These are phyloP conservation scores for Lactifluus rugatus DNA, from an alignment of 768 basidiomycete genomes.

Conservation along the genomic window DNA sequence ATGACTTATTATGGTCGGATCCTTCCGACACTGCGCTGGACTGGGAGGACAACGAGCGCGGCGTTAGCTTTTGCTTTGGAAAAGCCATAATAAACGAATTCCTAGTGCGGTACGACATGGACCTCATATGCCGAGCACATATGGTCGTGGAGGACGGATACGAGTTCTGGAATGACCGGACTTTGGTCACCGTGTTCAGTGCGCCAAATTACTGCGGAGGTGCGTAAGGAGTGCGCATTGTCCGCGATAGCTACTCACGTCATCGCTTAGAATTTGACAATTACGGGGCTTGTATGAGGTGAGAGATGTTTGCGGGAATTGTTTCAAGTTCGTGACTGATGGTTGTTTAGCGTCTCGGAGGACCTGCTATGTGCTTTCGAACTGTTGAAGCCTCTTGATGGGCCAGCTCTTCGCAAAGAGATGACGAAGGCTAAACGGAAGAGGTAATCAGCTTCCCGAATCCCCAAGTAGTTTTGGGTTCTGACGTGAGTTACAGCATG, in stretches of 20 bases:
- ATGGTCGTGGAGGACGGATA: slow-evolving; percentile 99
- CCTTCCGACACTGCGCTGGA: slow-evolving; percentile 95
- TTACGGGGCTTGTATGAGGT: slow-evolving; percentile 95
- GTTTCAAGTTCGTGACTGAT: background rate
- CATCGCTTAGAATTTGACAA: slow-evolving; percentile 76
- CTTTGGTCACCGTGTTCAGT: slow-evolving; percentile 96
- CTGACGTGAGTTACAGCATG: slow-evolving; percentile 15
- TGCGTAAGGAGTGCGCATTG: slow-evolving; percentile 34
- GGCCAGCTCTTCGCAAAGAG: slow-evolving; percentile 89
- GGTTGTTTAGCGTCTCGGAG: slow-evolving; percentile 69
- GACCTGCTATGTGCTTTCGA: slow-evolving; percentile 97
- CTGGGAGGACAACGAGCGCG: slow-evolving; percentile 99
- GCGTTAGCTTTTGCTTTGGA: slow-evolving; percentile 98
- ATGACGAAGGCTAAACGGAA: slow-evolving; percentile 99
- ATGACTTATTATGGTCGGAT: slow-evolving; percentile 97
- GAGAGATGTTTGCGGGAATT: slow-evolving; percentile 16
- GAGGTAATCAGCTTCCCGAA: slow-evolving; percentile 41
- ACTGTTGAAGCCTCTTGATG: slow-evolving; percentile 90
- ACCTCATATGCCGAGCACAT: slow-evolving; percentile 97
- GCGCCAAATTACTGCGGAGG: slow-evolving; percentile 96
- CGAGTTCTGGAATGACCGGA: slow-evolving; percentile 99
- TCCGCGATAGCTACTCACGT: slow-evolving; percentile 17
- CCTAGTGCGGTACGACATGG: slow-evolving; percentile 92
- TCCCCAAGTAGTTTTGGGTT: background rate
- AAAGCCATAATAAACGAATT: slow-evolving; percentile 97